Evolutionary conservation across 495 filamentous ascomycete species (phyloP).

Genomic region (Patellaria atrata): DNA sequence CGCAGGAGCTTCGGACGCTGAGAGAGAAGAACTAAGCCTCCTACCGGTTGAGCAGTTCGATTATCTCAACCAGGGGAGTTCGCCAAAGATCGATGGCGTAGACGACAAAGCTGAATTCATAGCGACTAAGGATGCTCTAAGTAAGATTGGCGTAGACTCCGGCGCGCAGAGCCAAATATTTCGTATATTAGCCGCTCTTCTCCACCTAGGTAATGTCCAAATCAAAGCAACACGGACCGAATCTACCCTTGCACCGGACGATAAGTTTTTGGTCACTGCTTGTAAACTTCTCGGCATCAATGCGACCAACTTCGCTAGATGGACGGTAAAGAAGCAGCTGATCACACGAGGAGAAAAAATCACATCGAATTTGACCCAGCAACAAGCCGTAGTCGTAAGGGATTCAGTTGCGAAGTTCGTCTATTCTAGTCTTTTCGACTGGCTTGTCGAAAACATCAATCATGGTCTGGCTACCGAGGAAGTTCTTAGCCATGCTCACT

Average conservation of each 20-base stretch:
- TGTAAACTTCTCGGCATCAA: slow-evolving; percentile 83
- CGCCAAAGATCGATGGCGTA: slow-evolving; percentile 83
- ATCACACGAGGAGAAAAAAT: slow-evolving; percentile 97
- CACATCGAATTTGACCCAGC: slow-evolving; percentile 85
- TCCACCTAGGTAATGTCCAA: slow-evolving; percentile 93
- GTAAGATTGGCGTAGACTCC: slow-evolving; percentile 71
- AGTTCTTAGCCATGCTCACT: slow-evolving; percentile 62
- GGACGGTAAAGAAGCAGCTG: slow-evolving; percentile 98
- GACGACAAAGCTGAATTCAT: slow-evolving; percentile 89
- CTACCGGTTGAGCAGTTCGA: slow-evolving; percentile 78
- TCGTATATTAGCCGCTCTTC: slow-evolving; percentile 74
- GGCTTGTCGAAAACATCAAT: slow-evolving; percentile 95
- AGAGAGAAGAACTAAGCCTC: slow-evolving; percentile 63
- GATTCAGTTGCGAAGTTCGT: slow-evolving; percentile 98
- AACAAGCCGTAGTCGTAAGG: slow-evolving; percentile 85
- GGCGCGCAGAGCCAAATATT: slow-evolving; percentile 73
- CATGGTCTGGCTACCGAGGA: slow-evolving; percentile 75
- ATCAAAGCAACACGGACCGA: slow-evolving; percentile 83
- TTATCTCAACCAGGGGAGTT: slow-evolving; percentile 91
- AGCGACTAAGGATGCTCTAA: slow-evolving; percentile 70
- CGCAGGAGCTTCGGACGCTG: slow-evolving; percentile 77
- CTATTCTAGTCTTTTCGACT: slow-evolving; percentile 97
- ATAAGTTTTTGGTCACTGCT: slow-evolving; percentile 68
- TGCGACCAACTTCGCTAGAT: slow-evolving; percentile 79
- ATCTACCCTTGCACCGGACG: slow-evolving; percentile 62